A percentile compares a stretch with the other conserved stretches of the same genome.
phyloP scores from a whole-genome alignment of 345 rosid species.

The Litchi chinensis region DNA sequence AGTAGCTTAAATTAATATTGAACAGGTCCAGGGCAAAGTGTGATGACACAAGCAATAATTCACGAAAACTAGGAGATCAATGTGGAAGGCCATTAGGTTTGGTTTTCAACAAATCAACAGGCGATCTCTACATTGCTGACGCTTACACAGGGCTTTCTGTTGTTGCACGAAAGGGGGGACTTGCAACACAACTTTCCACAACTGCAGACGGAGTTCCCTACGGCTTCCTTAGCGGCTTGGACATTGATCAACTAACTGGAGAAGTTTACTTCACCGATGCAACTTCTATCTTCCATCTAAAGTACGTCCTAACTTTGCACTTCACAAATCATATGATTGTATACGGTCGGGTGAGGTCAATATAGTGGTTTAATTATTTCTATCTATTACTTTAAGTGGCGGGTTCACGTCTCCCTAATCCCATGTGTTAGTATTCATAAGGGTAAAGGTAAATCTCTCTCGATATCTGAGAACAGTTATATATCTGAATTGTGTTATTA shows the following conservation, averaged over 20 bases:
- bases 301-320: not conserved
- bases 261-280: slow-evolving; percentile 24
- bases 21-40: not conserved
- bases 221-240: slow-evolving; percentile 6
- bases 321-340: too few relatives aligned
- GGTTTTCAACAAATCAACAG: not conserved
- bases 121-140: not conserved
- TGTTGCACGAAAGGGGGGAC: slow-evolving; percentile 8
- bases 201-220: slow-evolving; percentile 18
- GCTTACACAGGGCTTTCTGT: slow-evolving; percentile 16
- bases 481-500: too few relatives aligned
- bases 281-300: not conserved
- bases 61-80: not conserved
- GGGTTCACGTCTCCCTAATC: too few relatives aligned
- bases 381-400: too few relatives aligned
- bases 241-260: slow-evolving; percentile 16
- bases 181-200: slow-evolving; percentile 13
- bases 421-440: too few relatives aligned
- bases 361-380: too few relatives aligned
- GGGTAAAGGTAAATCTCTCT: too few relatives aligned
- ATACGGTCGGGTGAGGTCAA: too few relatives aligned
- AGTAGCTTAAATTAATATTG: not conserved
- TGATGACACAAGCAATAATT: not conserved
- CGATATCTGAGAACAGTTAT: too few relatives aligned
- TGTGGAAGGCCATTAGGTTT: slow-evolving; percentile 7